phyloP scores from a whole-genome alignment of 2,329 filamentous ascomycete genomes.

The Didymella sp. region DNA sequence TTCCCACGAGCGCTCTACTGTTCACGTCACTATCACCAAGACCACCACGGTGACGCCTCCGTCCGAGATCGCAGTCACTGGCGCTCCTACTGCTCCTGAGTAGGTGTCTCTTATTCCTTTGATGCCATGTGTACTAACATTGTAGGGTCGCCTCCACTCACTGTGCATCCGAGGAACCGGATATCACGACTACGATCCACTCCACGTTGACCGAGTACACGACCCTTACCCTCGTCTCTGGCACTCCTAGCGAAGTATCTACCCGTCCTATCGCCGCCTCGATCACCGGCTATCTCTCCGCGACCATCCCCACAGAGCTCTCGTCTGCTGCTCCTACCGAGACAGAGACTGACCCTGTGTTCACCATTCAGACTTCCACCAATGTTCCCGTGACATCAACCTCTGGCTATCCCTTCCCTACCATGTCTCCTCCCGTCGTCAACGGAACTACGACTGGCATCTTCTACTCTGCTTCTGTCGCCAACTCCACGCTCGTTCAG shows the following conservation, averaged over 20 bases:
- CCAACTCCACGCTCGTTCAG: slow-evolving; percentile 10
- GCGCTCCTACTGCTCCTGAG: not conserved
- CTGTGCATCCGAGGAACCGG: slow-evolving; percentile 1
- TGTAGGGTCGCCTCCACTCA: slow-evolving; percentile 1
- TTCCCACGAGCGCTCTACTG: slow-evolving; percentile 12
- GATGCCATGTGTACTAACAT: not conserved
- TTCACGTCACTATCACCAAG: slow-evolving; percentile 30
- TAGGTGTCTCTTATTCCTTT: not conserved
- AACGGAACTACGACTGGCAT: slow-evolving; percentile 15
- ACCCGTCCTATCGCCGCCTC: not conserved
- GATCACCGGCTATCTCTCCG: slow-evolving; percentile 10
- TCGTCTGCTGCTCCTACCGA: not conserved
- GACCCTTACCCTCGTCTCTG: slow-evolving; percentile 16
- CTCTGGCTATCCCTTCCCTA: slow-evolving; percentile 6
- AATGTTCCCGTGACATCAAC: not conserved
- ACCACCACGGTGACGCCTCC: slow-evolving; percentile 25
- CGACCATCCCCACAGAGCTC: slow-evolving; percentile 8
- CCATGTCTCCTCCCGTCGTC: slow-evolving; percentile 8
- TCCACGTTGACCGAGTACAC: slow-evolving; percentile 23
- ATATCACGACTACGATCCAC: slow-evolving; percentile 26
- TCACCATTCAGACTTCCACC: slow-evolving; percentile 16
- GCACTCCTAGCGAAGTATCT: not conserved
- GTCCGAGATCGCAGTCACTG: not conserved
- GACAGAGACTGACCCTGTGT: slow-evolving; percentile 1
- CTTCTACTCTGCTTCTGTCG: slow-evolving; percentile 10